Evolutionary conservation across 2,329 filamentous ascomycete species (phyloP).

Genomic region (Aspergillus pseudoglaucus): DNA sequence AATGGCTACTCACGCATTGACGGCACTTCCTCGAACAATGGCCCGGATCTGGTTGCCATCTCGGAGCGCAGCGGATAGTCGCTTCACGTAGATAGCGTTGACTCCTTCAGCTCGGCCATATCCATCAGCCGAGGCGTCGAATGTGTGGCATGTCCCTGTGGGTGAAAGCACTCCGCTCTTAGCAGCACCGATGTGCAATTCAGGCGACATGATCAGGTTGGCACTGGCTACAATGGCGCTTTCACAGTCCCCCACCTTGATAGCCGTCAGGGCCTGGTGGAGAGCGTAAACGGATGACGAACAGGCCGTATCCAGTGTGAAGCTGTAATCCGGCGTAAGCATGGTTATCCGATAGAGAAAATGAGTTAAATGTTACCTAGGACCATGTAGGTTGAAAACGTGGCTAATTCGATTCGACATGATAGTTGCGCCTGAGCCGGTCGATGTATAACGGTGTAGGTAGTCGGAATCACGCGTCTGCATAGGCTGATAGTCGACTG

Average conservation of each 20-base stretch:
- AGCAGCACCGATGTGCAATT: slow-evolving; percentile 16
- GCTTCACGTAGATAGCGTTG: slow-evolving; percentile 22
- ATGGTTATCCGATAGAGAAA: too few relatives aligned
- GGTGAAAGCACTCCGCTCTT: slow-evolving; percentile 30
- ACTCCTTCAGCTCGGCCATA: slow-evolving; percentile 30
- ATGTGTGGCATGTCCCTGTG: slow-evolving; percentile 27
- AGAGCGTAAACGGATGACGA: slow-evolving; percentile 35
- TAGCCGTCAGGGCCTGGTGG: slow-evolving; percentile 29
- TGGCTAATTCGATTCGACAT: slow-evolving; percentile 24
- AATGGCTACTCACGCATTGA: slow-evolving; percentile 5
- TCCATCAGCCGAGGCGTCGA: slow-evolving; percentile 28
- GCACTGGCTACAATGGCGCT: slow-evolving; percentile 17
- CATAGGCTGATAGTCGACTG: slow-evolving; percentile 9
- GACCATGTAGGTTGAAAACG: slow-evolving; percentile 33
- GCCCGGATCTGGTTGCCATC: slow-evolving; percentile 21
- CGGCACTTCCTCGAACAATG: slow-evolving; percentile 11
- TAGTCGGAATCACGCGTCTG: slow-evolving; percentile 1
- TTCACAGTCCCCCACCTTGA: slow-evolving; percentile 14
- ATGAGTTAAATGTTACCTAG: slow-evolving; percentile 3
- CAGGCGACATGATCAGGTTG: slow-evolving; percentile 16
- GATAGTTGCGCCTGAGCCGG: slow-evolving; percentile 9
- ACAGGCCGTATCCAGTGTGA: slow-evolving; percentile 30
- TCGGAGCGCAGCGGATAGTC: slow-evolving; percentile 38
- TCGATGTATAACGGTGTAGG: slow-evolving; percentile 4
- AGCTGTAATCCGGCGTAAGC: neutral